Conservation (phyloP, 2,329 filamentous ascomycete genomes). For the Pseudopyrenochaeta lycopersici region DNA sequence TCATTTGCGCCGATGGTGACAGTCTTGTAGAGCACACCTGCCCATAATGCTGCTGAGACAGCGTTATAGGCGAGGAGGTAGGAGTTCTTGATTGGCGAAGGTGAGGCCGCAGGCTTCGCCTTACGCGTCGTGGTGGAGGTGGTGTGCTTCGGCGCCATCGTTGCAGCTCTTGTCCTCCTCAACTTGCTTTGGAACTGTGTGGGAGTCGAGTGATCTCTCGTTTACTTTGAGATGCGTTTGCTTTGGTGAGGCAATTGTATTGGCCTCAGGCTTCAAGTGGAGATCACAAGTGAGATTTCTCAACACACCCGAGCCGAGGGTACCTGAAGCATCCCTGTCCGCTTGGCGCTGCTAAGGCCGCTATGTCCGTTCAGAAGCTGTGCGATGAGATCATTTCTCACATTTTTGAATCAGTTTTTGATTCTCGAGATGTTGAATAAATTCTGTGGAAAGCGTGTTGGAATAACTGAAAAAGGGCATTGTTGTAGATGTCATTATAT, state of each 20-base stretch:
- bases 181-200: background rate
- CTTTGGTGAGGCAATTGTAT: background rate
- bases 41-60: constrained; percentile 79
- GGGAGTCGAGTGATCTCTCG: background rate
- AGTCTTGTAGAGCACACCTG: constrained; percentile 75
- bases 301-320: constrained; percentile 9
- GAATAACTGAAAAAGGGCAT: background rate
- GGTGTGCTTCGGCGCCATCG: constrained; percentile 31
- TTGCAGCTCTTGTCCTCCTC: too few species aligned
- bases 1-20: constrained; percentile 58
- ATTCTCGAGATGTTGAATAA: too few species aligned
- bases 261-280: background rate
- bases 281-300: constrained; percentile 10
- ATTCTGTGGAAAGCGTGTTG: too few species aligned
- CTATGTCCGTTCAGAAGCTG: constrained; percentile 5
- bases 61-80: constrained; percentile 91
- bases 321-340: constrained; percentile 13
- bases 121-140: constrained; percentile 3
- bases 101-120: constrained; percentile 10
- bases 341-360: constrained; percentile 14
- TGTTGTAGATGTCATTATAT: background rate
- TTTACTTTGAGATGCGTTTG: too few species aligned
- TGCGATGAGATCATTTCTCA: constrained; percentile 24
- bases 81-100: constrained; percentile 33
- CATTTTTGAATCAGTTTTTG: background rate